phyloP scores from a whole-genome alignment of 495 filamentous ascomycete genomes.

The Astrothelium subdiscretum region DNA sequence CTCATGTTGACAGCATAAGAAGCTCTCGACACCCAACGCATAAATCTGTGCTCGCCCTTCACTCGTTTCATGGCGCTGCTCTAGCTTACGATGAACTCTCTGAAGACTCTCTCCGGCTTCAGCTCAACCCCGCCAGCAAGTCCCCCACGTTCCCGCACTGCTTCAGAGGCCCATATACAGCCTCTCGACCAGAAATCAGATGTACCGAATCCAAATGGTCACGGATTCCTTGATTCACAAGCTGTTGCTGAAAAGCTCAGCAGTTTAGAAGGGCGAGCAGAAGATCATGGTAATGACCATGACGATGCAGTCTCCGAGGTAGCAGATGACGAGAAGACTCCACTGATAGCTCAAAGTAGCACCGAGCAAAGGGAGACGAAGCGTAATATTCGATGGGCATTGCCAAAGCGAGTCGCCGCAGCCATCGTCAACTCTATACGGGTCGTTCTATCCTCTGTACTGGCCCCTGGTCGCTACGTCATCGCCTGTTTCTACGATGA shows the following conservation, averaged over 20 bases:
- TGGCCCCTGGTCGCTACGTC: constrained; percentile 67
- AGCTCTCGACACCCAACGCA: neutral
- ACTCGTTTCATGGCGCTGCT: constrained; percentile 33
- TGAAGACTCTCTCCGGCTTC: constrained; percentile 85
- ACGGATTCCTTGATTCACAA: constrained; percentile 5
- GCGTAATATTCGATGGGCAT: constrained; percentile 35
- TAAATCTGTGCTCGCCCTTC: neutral
- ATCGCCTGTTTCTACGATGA: constrained; percentile 73
- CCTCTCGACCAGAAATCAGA: constrained; percentile 15
- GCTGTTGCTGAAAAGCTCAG: constrained; percentile 6
- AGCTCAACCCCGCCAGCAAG: constrained; percentile 43
- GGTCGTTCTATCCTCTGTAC: constrained; percentile 65
- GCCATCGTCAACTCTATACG: constrained; percentile 55
- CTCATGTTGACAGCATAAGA: neutral
- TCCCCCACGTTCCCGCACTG: constrained; percentile 21
- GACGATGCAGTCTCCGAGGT: neutral
- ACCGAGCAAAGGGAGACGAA: constrained; percentile 17
- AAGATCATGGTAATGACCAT: neutral
- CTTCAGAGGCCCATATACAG: constrained; percentile 7
- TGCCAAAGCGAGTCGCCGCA: constrained; percentile 49
- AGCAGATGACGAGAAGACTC: constrained; percentile 50
- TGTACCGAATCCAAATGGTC: neutral
- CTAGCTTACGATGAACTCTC: constrained; percentile 80
- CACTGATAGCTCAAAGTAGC: constrained; percentile 35
- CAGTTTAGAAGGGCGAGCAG: constrained; percentile 2